Evolutionary conservation across 2,329 filamentous ascomycete genomes (phyloP).

Genomic region (Pseudodiploospora longispora): DNA sequence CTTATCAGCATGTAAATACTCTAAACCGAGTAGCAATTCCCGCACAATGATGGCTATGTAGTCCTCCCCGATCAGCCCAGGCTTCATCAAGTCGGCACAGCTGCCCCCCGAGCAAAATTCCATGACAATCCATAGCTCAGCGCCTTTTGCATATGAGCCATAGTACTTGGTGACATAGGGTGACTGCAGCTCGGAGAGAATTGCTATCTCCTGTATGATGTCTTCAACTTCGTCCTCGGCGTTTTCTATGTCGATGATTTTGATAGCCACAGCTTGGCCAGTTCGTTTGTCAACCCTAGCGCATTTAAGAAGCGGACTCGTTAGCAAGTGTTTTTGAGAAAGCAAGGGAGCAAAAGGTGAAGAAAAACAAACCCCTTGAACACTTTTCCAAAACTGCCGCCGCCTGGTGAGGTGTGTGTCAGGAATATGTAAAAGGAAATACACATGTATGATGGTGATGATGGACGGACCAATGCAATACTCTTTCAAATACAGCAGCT

Average conservation of each 20-base stretch:
- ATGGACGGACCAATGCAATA: slow-evolving; percentile 66
- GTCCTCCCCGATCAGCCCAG: slow-evolving; percentile 82
- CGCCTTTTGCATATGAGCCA: slow-evolving; percentile 91
- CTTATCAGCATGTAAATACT: slow-evolving; percentile 90
- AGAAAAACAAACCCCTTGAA: slow-evolving; percentile 72
- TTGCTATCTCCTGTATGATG: slow-evolving; percentile 98
- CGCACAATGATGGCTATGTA: slow-evolving; percentile 94
- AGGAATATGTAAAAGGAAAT: slow-evolving; percentile 10
- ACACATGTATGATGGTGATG: neutral
- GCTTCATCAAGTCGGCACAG: slow-evolving; percentile 92
- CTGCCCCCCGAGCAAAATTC: slow-evolving; percentile 97
- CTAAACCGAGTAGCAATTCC: slow-evolving; percentile 80
- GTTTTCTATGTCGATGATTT: slow-evolving; percentile 97
- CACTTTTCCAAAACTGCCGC: slow-evolving; percentile 96
- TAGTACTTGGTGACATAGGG: slow-evolving; percentile 97
- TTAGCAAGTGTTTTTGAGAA: neutral
- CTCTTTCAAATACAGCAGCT: slow-evolving; percentile 87
- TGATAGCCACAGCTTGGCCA: slow-evolving; percentile 92
- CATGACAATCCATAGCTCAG: slow-evolving; percentile 99
- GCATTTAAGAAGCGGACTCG: neutral
- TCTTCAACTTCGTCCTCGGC: slow-evolving; percentile 99
- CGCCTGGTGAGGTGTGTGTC: slow-evolving; percentile 48
- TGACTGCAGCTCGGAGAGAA: slow-evolving; percentile 90
- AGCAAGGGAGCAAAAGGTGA: neutral
- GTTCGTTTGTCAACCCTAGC: slow-evolving; percentile 81